A percentile compares a stretch with the other conserved stretches of the same genome.
Conservation (phyloP, 768 basidiomycete species). For the Leucosporidium scottii region DNA sequence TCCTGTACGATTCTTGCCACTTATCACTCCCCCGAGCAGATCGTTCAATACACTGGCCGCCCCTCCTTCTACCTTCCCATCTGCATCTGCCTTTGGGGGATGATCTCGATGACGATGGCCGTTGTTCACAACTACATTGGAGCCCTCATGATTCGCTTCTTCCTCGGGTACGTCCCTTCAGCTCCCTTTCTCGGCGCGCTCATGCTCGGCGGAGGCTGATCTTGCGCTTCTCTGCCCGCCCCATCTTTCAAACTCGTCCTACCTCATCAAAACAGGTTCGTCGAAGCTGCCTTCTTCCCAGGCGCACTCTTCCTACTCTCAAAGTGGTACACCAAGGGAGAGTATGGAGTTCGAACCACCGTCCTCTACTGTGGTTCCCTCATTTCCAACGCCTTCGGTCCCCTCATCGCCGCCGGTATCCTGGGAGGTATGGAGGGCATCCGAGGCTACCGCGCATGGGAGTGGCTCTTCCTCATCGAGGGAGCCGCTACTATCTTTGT, state of each 20-base stretch:
- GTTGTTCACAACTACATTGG: conserved; percentile 49
- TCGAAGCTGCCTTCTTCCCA: conserved; percentile 45
- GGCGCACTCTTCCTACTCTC: conserved; percentile 49
- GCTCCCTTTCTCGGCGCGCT: too few relatives aligned
- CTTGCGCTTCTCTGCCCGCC: background rate
- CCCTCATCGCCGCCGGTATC: conserved; percentile 68
- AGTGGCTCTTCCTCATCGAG: conserved; percentile 33
- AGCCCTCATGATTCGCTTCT: conserved; percentile 55
- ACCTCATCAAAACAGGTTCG: conserved; percentile 52
- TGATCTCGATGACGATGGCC: conserved; percentile 44
- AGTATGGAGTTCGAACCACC: conserved; percentile 63
- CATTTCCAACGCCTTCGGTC: conserved; percentile 74
- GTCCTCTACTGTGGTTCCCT: conserved; percentile 53
- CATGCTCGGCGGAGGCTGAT: background rate
- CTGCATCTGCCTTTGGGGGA: conserved; percentile 55
- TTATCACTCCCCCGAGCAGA: too few relatives aligned
- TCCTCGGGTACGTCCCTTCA: conserved; percentile 40
- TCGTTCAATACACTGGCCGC: conserved; percentile 36
- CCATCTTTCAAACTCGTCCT: conserved; percentile 22
- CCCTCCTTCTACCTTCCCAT: conserved; percentile 42
- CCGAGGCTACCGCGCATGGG: conserved; percentile 64
- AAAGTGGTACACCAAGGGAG: conserved; percentile 65
- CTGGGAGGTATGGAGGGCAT: conserved; percentile 63
- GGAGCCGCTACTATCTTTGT: conserved; percentile 47
- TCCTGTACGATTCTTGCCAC: too few relatives aligned